Base-by-base conservation (phyloP, 306 rosid genomes). In the Betula pendula region DNA sequence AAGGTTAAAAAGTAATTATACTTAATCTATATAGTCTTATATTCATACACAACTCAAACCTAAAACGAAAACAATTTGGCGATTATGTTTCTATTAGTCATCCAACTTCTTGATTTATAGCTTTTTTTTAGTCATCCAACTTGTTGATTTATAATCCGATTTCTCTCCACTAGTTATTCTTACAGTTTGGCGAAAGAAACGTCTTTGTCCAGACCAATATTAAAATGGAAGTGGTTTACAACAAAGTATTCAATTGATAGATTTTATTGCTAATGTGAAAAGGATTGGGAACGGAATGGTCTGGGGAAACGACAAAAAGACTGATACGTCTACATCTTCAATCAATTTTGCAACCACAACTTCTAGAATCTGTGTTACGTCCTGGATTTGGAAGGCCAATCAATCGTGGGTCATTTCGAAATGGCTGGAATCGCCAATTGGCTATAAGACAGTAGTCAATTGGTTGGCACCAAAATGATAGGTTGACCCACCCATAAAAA, bases 211-310 rank as follows among this genome's bases (percentile, higher is more conserved):
- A 13, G 48, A 4, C 17, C 17, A 33, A 35, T 16, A 68, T 76
- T 68, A 13, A 38, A 11, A 11, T 9, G 62, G 12, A 43, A 69
- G 75, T 77, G 81, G 20, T 25, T 55, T 55, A 69, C 70, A 69
- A 56, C 70, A 53, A 68, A 44, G 56, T 56, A 11, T 77, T 44
- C 29, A 29, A n/a, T n/a, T 6, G 50, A 27, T 27, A 55, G 40
- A 66, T 38, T 56, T 44, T 35, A 6, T 76, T 65, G 16, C 15
- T 31, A 33, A 45, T 62, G n/a, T 75, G 20, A n/a, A 50, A 50
- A 14, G 27, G 10, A 14, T 67, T 11, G 22, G 22, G 13, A 15
- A 38, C 19, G 25, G 42, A 67, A 40, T 67, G 42, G 1, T 40
- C 58, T 4, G 63, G 13, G 2, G 31, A 65, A 33, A 75, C n/a